Conservation (phyloP, 768 basidiomycete genomes). For the Leccinum arenicola region DNA sequence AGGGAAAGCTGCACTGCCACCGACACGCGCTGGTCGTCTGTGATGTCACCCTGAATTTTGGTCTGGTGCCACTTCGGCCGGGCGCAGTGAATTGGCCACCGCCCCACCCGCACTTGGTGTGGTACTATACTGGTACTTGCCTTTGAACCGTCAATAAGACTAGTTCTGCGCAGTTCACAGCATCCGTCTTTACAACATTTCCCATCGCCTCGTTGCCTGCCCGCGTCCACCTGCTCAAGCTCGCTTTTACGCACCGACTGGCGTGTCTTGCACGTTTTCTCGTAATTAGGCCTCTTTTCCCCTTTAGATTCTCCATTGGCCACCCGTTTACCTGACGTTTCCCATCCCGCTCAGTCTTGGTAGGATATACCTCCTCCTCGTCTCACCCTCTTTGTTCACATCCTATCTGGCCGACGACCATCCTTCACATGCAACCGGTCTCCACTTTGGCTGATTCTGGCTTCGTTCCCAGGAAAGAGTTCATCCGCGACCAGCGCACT, state of each 20-base stretch:
- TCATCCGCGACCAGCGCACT: slow-evolving; percentile 53
- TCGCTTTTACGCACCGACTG: slow-evolving; percentile 17
- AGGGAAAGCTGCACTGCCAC: slow-evolving; percentile 19
- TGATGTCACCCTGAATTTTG: slow-evolving; percentile 29
- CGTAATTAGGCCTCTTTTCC: slow-evolving; percentile 25
- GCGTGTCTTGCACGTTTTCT: slow-evolving; percentile 35
- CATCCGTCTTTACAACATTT: not conserved
- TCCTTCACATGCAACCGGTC: slow-evolving; percentile 31
- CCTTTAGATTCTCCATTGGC: slow-evolving; percentile 29
- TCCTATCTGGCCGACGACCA: slow-evolving; percentile 21
- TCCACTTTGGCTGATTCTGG: slow-evolving; percentile 40
- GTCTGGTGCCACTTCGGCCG: not conserved
- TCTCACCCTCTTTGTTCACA: slow-evolving; percentile 20
- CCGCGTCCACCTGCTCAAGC: slow-evolving; percentile 10
- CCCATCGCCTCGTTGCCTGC: slow-evolving; percentile 4
- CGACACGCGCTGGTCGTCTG: slow-evolving; percentile 19
- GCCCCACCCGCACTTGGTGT: not conserved
- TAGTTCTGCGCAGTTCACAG: slow-evolving; percentile 12
- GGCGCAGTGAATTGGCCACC: not conserved
- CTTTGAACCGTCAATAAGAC: not conserved
- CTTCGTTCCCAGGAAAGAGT: slow-evolving; percentile 72
- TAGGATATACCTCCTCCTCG: slow-evolving; percentile 25
- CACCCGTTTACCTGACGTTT: slow-evolving; percentile 40
- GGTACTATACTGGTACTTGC: not conserved
- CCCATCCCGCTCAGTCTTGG: slow-evolving; percentile 29